These are phyloP conservation scores for Persicaria tinctoria DNA, from an alignment of 148 eudicot genomes.

Conservation along the genomic window DNA sequence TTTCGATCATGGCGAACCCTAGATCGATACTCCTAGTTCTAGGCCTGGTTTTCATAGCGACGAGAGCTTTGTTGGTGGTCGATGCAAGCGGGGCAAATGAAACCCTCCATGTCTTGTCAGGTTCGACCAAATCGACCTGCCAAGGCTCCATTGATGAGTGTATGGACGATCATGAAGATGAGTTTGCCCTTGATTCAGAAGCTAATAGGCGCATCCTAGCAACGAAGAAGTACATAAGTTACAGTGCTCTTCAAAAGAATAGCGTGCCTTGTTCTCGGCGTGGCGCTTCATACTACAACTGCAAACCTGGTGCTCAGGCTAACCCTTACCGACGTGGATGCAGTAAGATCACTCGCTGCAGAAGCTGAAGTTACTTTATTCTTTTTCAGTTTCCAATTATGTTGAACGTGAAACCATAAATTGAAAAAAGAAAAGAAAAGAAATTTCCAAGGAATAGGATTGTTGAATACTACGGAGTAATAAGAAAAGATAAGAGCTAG, in stretches of 20 bases:
- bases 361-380: constrained; percentile 14
- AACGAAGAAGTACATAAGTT: constrained; percentile 32
- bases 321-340: constrained; percentile 66
- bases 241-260: constrained; percentile 50
- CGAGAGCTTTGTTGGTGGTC: constrained; percentile 14
- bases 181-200: constrained; percentile 25
- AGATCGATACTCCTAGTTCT: constrained; percentile 16
- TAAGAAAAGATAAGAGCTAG: not conserved
- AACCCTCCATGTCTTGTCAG: not conserved
- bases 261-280: constrained; percentile 50
- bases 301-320: constrained; percentile 48
- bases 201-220: constrained; percentile 22
- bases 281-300: constrained; percentile 68
- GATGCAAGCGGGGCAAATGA: constrained; percentile 13
- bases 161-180: constrained; percentile 16
- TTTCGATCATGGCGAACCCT: constrained; percentile 3
- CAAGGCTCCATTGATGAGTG: constrained; percentile 27
- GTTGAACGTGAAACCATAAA: not conserved
- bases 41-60: constrained; percentile 19
- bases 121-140: constrained; percentile 12
- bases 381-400: not conserved
- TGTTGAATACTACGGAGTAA: not conserved
- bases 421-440: not conserved
- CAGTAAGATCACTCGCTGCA: constrained; percentile 55
- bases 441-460: not conserved